Conservation (phyloP, 495 filamentous ascomycete species). For the Talaromyces borbonicus region DNA sequence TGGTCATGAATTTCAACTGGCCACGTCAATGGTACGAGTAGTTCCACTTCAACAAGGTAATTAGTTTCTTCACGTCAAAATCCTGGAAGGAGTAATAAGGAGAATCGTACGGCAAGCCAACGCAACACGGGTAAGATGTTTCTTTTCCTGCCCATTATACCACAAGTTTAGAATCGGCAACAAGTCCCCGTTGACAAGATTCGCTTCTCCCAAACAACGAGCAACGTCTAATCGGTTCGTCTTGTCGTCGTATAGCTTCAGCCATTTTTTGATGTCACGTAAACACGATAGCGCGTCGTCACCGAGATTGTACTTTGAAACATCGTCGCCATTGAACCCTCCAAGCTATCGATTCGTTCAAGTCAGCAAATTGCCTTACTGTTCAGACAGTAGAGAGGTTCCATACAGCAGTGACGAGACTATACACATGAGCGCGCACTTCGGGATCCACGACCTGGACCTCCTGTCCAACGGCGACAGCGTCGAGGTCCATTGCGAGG, state of each 20-base stretch:
- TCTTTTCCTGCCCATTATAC: slow-evolving; percentile 59
- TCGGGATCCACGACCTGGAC: slow-evolving; percentile 66
- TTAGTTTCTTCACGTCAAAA: background rate
- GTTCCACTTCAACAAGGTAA: slow-evolving; percentile 47
- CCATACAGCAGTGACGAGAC: slow-evolving; percentile 83
- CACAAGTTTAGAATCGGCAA: slow-evolving; percentile 79
- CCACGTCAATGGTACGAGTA: slow-evolving; percentile 94
- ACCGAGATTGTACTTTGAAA: slow-evolving; percentile 76
- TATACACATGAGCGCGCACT: slow-evolving; percentile 83
- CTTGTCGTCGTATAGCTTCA: slow-evolving; percentile 90
- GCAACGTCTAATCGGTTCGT: slow-evolving; percentile 92
- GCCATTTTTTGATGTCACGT: slow-evolving; percentile 86
- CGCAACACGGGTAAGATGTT: slow-evolving; percentile 67
- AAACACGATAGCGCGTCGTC: slow-evolving; percentile 89
- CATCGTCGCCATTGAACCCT: slow-evolving; percentile 71
- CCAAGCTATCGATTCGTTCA: slow-evolving; percentile 54
- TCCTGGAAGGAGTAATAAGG: background rate
- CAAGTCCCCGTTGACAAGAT: slow-evolving; percentile 82
- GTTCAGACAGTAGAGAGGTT: too few species aligned
- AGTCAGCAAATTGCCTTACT: slow-evolving; percentile 13
- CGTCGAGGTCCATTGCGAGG: slow-evolving; percentile 33
- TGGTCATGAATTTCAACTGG: slow-evolving; percentile 71
- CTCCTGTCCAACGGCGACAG: slow-evolving; percentile 24
- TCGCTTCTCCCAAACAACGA: slow-evolving; percentile 83
- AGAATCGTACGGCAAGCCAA: slow-evolving; percentile 57